Conservation (phyloP, 2,329 filamentous ascomycete species). For the Paraconiothyrium sp. region DNA sequence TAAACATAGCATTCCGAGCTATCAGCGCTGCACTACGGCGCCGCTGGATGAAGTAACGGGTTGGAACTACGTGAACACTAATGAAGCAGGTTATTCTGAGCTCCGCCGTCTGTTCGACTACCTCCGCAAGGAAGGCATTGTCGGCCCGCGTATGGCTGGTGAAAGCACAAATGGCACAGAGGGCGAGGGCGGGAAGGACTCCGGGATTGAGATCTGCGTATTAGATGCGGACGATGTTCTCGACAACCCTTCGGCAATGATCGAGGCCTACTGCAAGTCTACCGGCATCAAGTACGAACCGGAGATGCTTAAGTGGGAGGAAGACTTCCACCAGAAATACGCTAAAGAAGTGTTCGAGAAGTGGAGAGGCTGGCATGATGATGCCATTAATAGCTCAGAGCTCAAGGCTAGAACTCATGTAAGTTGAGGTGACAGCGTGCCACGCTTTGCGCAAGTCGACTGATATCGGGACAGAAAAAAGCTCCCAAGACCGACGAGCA, state of each 20-base stretch:
- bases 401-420: conserved; percentile 75
- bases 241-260: conserved; percentile 79
- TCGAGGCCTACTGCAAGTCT: conserved; percentile 81
- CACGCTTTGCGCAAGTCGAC: not conserved
- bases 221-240: conserved; percentile 95
- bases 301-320: conserved; percentile 86
- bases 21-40: conserved; percentile 92
- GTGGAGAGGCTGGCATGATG: conserved; percentile 96
- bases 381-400: conserved; percentile 84
- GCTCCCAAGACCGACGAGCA: conserved; percentile 71
- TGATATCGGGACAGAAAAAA: conserved; percentile 58
- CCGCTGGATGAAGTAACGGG: conserved; percentile 84
- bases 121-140: conserved; percentile 71
- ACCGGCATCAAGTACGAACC: conserved; percentile 79
- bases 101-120: conserved; percentile 89
- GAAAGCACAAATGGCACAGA: conserved; percentile 39
- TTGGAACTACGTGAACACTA: conserved; percentile 85
- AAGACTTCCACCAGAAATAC: conserved; percentile 72
- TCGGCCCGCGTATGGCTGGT: conserved; percentile 74
- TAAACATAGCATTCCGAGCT: conserved; percentile 89
- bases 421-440: conserved; percentile 35
- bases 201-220: conserved; percentile 76
- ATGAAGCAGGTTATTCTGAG: conserved; percentile 90
- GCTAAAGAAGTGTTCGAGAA: conserved; percentile 87
- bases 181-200: conserved; percentile 37